Conservation (phyloP, 2,329 filamentous ascomycete species). For the Harringtonia aguacate region DNA sequence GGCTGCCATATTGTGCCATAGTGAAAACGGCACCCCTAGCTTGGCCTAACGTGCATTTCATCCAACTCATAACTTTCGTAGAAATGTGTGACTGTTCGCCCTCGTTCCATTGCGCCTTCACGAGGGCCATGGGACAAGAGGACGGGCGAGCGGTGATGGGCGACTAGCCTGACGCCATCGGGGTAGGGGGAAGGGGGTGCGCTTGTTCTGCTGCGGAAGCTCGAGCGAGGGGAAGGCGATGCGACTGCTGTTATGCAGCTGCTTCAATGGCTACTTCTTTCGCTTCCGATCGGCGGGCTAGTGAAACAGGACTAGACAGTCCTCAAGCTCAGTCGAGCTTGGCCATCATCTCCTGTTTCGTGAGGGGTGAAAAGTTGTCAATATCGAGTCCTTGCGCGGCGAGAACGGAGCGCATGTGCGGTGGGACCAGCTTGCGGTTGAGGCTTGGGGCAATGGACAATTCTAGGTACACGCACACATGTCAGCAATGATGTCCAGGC, state of each 20-base stretch:
- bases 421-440: slow-evolving; percentile 79
- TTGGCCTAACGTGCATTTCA: background rate
- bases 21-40: background rate
- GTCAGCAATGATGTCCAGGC: no score
- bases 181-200: background rate
- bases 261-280: slow-evolving; percentile 4
- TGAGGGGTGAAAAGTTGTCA: slow-evolving; percentile 83
- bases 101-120: background rate
- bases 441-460: slow-evolving; percentile 87
- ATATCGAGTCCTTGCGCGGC: slow-evolving; percentile 76
- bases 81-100: background rate
- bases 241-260: slow-evolving; percentile 2
- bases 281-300: slow-evolving; percentile 1
- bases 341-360: slow-evolving; percentile 95
- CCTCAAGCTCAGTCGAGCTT: slow-evolving; percentile 67
- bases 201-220: background rate
- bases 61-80: slow-evolving; percentile 4
- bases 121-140: background rate
- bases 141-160: background rate
- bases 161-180: background rate
- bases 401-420: slow-evolving; percentile 66
- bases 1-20: background rate
- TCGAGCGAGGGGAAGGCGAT: background rate
- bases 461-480: slow-evolving; percentile 41
- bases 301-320: background rate